Evolutionary conservation across 2,329 filamentous ascomycete species (phyloP).

Genomic region (Magnaporthales sp.): DNA sequence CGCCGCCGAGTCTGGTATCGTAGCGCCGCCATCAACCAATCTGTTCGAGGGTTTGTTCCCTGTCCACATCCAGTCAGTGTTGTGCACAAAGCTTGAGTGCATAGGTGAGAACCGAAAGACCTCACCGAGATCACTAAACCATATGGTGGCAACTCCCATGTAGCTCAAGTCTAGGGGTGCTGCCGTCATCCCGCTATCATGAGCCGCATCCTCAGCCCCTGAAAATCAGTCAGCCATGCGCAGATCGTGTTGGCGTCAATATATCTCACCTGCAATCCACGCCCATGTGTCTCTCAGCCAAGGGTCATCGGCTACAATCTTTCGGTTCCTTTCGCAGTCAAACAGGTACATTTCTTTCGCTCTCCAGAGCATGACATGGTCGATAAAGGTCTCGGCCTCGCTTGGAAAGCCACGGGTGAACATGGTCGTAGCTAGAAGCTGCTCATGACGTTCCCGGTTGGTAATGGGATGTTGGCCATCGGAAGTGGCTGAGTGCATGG

Average conservation of each 20-base stretch:
- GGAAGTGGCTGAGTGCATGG: neutral
- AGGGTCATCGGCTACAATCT: conserved; percentile 60
- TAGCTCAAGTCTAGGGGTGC: conserved; percentile 65
- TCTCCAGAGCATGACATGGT: conserved; percentile 51
- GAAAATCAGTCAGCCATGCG: conserved; percentile 2
- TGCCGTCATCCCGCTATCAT: conserved; percentile 61
- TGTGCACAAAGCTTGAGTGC: conserved; percentile 5
- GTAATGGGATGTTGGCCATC: conserved; percentile 10
- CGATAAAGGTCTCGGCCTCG: conserved; percentile 41
- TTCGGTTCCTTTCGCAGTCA: conserved; percentile 54
- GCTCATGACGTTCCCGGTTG: conserved; percentile 47
- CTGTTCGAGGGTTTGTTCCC: conserved; percentile 39
- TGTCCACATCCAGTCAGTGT: conserved; percentile 18
- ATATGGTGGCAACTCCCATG: conserved; percentile 64
- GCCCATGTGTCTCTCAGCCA: conserved; percentile 76
- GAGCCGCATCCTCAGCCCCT: conserved; percentile 56
- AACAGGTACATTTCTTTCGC: conserved; percentile 56
- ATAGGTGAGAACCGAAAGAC: conserved; percentile 3
- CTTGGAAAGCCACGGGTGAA: conserved; percentile 37
- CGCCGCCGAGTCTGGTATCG: conserved; percentile 36
- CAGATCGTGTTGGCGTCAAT: neutral
- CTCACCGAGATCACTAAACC: conserved; percentile 60
- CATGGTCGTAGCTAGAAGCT: conserved; percentile 35
- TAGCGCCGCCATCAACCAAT: conserved; percentile 30
- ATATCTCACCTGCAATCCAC: conserved; percentile 53